Percentiles rank a stretch among this genome's conserved stretches.
These are phyloP conservation scores for Tuber melanosporum DNA, from an alignment of 495 filamentous ascomycete genomes.

Conservation along the genomic window DNA sequence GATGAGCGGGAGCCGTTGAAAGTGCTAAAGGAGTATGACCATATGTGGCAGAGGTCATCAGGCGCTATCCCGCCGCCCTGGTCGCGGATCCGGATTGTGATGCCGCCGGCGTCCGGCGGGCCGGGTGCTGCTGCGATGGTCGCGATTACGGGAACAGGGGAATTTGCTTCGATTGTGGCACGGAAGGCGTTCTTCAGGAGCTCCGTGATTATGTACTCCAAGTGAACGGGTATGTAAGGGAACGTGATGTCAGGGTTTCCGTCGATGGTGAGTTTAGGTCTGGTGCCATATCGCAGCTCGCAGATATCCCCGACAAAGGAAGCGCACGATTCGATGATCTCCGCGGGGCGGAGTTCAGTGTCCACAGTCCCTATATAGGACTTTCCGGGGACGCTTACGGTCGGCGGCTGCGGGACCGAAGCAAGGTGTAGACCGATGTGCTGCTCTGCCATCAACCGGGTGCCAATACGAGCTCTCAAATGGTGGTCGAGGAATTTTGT, in stretches of 20 bases:
- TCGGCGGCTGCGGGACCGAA: slow-evolving; percentile 41
- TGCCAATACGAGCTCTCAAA: slow-evolving; percentile 87
- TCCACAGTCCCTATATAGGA: slow-evolving; percentile 93
- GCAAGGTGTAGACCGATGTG: slow-evolving; percentile 90
- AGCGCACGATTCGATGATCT: slow-evolving; percentile 71
- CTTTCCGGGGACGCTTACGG: slow-evolving; percentile 19
- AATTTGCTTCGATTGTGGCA: slow-evolving; percentile 75
- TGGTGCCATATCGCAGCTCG: slow-evolving; percentile 88
- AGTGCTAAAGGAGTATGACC: slow-evolving; percentile 94
- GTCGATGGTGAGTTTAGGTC: slow-evolving; percentile 72
- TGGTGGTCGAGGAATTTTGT: slow-evolving; percentile 91
- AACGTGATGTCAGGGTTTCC: slow-evolving; percentile 75
- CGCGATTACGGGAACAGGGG: slow-evolving; percentile 72
- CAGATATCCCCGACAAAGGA: slow-evolving; percentile 91
- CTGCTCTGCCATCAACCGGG: slow-evolving; percentile 88
- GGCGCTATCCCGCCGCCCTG: slow-evolving; percentile 87
- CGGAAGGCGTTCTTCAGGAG: slow-evolving; percentile 95
- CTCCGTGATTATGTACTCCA: slow-evolving; percentile 95
- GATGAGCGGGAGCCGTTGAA: slow-evolving; percentile 57
- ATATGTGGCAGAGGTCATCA: slow-evolving; percentile 75
- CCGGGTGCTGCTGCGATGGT: slow-evolving; percentile 79
- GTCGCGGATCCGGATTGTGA: slow-evolving; percentile 92
- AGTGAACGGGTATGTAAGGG: slow-evolving; percentile 86
- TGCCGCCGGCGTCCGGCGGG: slow-evolving; percentile 60
- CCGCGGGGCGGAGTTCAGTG: slow-evolving; percentile 75